A percentile compares a stretch with the other conserved stretches of the same genome.
Conservation (phyloP, 495 filamentous ascomycete species). For the Xylaria cubensis region DNA sequence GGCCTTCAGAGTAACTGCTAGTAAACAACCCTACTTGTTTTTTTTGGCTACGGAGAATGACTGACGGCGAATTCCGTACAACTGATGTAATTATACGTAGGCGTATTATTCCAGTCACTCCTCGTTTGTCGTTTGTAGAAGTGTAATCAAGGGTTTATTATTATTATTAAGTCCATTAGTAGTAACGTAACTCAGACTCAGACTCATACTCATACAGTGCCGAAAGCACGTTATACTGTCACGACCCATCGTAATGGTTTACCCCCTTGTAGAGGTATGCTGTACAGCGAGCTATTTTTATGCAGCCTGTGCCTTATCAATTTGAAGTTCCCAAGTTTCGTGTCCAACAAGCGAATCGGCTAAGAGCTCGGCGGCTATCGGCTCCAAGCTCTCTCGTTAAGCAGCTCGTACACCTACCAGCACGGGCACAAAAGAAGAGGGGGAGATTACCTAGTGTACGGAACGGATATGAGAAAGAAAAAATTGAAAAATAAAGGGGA, state of each 20-base stretch:
- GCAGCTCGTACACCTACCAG: background rate
- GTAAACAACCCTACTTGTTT: background rate
- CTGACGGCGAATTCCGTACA: background rate
- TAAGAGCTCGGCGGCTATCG: constrained; percentile 20
- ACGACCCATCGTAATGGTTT: constrained; percentile 8
- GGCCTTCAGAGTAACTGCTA: background rate
- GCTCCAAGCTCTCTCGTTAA: constrained; percentile 9
- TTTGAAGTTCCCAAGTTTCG: background rate
- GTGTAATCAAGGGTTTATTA: background rate
- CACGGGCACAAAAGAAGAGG: constrained; percentile 6
- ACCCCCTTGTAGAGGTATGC: constrained; percentile 2
- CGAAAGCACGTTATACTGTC: background rate
- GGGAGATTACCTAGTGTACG: background rate
- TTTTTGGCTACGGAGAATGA: background rate
- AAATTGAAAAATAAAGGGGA: background rate
- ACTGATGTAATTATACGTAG: background rate
- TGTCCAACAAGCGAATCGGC: constrained; percentile 7
- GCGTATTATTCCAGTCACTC: background rate
- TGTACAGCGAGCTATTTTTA: constrained; percentile 13
- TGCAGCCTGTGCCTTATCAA: constrained; percentile 9
- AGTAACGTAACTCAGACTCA: background rate
- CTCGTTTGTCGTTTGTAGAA: background rate
- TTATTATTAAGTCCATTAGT: background rate
- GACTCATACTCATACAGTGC: background rate
- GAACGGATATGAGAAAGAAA: background rate